phyloP scores from a whole-genome alignment of 1,284 basidiomycete genomes.

The Neolentinus lepideus region DNA sequence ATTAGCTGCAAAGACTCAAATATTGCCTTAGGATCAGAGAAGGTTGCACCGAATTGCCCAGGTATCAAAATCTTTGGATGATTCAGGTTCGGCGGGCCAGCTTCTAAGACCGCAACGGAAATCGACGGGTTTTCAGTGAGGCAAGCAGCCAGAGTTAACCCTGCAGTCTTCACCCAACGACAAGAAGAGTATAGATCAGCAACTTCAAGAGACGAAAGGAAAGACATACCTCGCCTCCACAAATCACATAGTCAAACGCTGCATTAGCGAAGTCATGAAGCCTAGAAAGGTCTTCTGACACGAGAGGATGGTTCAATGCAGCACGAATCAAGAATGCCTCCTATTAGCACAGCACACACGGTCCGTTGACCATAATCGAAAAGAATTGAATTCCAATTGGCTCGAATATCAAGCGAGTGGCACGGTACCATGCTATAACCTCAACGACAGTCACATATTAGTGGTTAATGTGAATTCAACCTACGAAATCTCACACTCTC shows the following conservation, averaged over 20 bases:
- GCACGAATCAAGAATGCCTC: too few species aligned
- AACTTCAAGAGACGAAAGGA: neutral
- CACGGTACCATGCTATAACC: too few species aligned
- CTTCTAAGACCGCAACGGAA: slow-evolving; percentile 15
- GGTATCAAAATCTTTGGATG: slow-evolving; percentile 4
- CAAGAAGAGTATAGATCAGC: neutral
- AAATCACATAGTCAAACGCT: neutral
- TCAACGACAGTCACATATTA: too few species aligned
- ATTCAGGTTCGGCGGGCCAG: slow-evolving; percentile 9
- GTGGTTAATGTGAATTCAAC: too few species aligned
- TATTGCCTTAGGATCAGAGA: neutral
- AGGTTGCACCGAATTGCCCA: neutral
- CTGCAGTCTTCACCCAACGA: slow-evolving; percentile 20
- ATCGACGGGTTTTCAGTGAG: slow-evolving; percentile 26
- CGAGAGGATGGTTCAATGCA: too few species aligned
- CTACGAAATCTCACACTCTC: too few species aligned
- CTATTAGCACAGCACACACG: too few species aligned
- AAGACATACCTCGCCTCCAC: neutral
- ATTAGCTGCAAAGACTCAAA: too few species aligned
- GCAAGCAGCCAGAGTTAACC: slow-evolving; percentile 31
- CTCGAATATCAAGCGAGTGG: too few species aligned
- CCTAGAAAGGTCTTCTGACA: neutral
- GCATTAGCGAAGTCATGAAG: neutral
- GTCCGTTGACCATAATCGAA: too few species aligned
- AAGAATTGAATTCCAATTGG: too few species aligned